These are phyloP conservation scores for Cicer bijugum DNA, from an alignment of 306 rosid genomes.

Conservation along the genomic window DNA sequence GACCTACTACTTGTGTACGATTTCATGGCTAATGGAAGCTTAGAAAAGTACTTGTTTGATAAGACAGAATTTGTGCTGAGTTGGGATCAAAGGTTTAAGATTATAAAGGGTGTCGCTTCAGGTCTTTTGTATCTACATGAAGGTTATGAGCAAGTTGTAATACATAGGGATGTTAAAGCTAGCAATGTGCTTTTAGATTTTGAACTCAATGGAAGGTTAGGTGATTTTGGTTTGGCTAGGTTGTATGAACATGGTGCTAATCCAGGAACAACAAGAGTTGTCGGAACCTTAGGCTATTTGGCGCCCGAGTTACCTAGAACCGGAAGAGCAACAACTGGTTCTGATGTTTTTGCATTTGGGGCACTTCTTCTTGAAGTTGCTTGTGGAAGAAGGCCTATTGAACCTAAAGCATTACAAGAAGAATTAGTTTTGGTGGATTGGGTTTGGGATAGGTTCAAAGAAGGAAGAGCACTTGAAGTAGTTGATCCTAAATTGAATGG, in stretches of 20 bases:
- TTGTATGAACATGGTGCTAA: conserved; percentile 80
- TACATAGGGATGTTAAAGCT: conserved; percentile 86
- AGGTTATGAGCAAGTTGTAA: conserved; percentile 77
- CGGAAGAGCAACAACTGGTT: conserved; percentile 69
- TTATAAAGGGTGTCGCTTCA: conserved; percentile 79
- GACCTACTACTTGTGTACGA: conserved; percentile 82
- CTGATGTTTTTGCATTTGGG: conserved; percentile 80
- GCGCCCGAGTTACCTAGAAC: conserved; percentile 86
- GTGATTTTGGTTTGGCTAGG: conserved; percentile 83
- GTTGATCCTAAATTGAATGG: conserved; percentile 64
- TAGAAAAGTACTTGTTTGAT: conserved; percentile 69
- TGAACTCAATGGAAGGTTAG: conserved; percentile 73
- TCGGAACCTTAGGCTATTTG: conserved; percentile 79
- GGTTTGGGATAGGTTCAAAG: conserved; percentile 72
- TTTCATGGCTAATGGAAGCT: conserved; percentile 82
- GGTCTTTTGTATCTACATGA: conserved; percentile 79
- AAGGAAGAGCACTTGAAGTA: conserved; percentile 55
- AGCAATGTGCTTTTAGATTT: conserved; percentile 76
- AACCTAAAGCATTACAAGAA: conserved; percentile 59
- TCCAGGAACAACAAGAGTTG: conserved; percentile 80
- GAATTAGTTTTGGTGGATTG: conserved; percentile 77
- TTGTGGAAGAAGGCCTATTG: conserved; percentile 77
- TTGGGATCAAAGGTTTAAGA: conserved; percentile 78
- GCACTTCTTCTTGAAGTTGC: conserved; percentile 78
- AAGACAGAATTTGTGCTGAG: conserved; percentile 52